A percentile compares a stretch with the other conserved stretches of the same genome.
Evolutionary conservation across 163 green algal genomes (phyloP).

Genomic region (Volvox carteri): DNA sequence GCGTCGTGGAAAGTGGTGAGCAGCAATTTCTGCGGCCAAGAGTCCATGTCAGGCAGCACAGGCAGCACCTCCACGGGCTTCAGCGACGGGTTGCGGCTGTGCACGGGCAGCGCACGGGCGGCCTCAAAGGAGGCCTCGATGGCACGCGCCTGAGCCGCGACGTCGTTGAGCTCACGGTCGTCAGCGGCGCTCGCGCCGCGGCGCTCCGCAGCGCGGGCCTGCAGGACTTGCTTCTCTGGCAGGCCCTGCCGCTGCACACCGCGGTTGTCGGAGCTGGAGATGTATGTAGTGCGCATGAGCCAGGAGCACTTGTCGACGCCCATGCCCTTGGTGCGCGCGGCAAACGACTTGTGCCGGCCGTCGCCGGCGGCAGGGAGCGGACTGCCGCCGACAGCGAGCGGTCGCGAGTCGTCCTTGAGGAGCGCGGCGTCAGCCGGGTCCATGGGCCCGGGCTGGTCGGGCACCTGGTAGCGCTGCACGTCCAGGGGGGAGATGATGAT

Average conservation of each 20-base stretch:
- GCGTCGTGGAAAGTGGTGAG: slow-evolving; percentile 62
- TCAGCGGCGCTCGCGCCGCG: slow-evolving; percentile 19
- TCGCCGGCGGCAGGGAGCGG: not conserved
- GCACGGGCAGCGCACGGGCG: slow-evolving; percentile 68
- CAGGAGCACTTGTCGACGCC: slow-evolving; percentile 54
- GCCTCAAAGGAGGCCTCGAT: slow-evolving; percentile 79
- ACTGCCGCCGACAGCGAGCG: slow-evolving; percentile 19
- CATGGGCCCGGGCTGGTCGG: slow-evolving; percentile 48
- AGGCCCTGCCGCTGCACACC: slow-evolving; percentile 36
- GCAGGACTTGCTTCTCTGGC: slow-evolving; percentile 52
- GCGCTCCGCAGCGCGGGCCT: slow-evolving; percentile 41
- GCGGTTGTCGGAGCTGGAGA: slow-evolving; percentile 48
- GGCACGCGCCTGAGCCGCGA: slow-evolving; percentile 29
- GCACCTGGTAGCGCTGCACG: slow-evolving; percentile 72
- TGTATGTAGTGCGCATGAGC: slow-evolving; percentile 75
- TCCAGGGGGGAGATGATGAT: slow-evolving; percentile 80
- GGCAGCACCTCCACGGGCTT: slow-evolving; percentile 73
- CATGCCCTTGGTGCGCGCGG: slow-evolving; percentile 46
- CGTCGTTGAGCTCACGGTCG: slow-evolving; percentile 54
- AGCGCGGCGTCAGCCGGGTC: slow-evolving; percentile 74
- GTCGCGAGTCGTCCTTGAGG: slow-evolving; percentile 61
- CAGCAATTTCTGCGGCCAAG: slow-evolving; percentile 63
- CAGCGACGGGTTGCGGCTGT: slow-evolving; percentile 76
- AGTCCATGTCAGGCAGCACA: slow-evolving; percentile 62
- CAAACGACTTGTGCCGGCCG: slow-evolving; percentile 50